Evolutionary conservation across 352 stramenopile species (phyloP).

Genomic region (Elongisporangium undulatum): DNA sequence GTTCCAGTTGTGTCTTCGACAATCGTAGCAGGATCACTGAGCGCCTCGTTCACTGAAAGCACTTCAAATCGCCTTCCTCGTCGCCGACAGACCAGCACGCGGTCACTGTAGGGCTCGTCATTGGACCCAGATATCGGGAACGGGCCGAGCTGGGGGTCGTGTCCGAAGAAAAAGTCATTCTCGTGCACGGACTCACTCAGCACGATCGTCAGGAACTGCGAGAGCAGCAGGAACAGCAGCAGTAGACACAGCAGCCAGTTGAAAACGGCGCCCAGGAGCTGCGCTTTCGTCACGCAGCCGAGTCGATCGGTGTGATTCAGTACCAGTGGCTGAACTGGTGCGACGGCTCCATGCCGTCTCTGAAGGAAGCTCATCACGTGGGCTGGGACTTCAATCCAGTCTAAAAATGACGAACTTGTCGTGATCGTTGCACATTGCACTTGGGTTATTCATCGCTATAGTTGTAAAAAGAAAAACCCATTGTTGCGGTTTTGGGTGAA

Average conservation of each 20-base stretch:
- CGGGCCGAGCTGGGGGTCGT: conserved; percentile 3
- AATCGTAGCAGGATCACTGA: background rate
- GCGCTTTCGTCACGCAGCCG: too few species aligned
- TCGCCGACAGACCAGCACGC: conserved; percentile 25
- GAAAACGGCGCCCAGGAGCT: conserved; percentile 15
- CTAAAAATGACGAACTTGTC: too few species aligned
- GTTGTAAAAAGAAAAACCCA: too few species aligned
- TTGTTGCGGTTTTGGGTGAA: too few species aligned
- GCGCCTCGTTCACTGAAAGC: conserved; percentile 19
- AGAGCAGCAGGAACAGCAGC: conserved; percentile 18
- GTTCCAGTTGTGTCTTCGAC: conserved; percentile 8
- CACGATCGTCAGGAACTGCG: conserved; percentile 26
- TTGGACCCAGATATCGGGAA: conserved; percentile 24
- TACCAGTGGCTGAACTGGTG: too few species aligned
- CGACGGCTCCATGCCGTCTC: too few species aligned
- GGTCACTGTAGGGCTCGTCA: conserved; percentile 42
- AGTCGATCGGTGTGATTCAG: too few species aligned
- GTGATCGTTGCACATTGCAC: too few species aligned
- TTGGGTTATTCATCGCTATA: too few species aligned
- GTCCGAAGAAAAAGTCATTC: conserved; percentile 5
- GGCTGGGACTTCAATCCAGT: too few species aligned
- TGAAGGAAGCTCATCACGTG: too few species aligned
- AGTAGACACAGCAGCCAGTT: conserved; percentile 29
- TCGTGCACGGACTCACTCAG: conserved; percentile 11
- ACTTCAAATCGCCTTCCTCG: conserved; percentile 20